Conservation (phyloP, 116 monocot genomes). For the Cymodocea nodosa region DNA sequence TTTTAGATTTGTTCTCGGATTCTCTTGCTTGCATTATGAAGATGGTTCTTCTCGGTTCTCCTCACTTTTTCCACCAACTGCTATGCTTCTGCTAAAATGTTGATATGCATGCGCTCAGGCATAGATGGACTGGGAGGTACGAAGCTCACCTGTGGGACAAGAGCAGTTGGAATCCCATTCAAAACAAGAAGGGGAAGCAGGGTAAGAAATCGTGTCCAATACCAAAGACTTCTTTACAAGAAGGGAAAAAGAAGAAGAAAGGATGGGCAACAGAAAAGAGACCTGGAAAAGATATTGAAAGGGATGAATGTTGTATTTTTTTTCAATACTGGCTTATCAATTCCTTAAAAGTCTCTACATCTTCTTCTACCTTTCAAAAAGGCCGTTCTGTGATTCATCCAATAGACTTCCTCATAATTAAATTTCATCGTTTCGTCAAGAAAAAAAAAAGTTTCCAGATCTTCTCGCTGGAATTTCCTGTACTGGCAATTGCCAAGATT, state of each 20-base stretch:
- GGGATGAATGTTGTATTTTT: neutral
- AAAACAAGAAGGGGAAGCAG: conserved; percentile 74
- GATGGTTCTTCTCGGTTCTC: neutral
- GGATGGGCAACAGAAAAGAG: neutral
- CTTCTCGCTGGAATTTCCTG: too few species aligned
- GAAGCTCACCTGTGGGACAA: conserved; percentile 87
- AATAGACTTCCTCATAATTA: too few species aligned
- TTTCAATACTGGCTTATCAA: neutral
- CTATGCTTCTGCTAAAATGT: neutral
- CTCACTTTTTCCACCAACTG: neutral
- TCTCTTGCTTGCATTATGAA: neutral
- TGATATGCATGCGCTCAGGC: conserved; percentile 32
- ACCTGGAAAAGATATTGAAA: neutral
- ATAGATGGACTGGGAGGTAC: conserved; percentile 65
- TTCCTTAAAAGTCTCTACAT: too few species aligned
- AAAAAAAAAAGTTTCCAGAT: too few species aligned
- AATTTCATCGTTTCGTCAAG: too few species aligned
- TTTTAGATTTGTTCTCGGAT: neutral
- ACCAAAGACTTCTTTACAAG: neutral
- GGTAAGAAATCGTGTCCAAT: conserved; percentile 14
- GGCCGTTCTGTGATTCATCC: too few species aligned
- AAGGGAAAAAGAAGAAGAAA: neutral
- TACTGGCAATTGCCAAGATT: too few species aligned
- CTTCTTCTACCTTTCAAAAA: too few species aligned
- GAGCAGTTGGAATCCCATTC: conserved; percentile 24